A percentile compares a stretch with the other conserved stretches of the same genome.
Conservation (phyloP, 306 rosid species). For the Castanospermum australe region DNA sequence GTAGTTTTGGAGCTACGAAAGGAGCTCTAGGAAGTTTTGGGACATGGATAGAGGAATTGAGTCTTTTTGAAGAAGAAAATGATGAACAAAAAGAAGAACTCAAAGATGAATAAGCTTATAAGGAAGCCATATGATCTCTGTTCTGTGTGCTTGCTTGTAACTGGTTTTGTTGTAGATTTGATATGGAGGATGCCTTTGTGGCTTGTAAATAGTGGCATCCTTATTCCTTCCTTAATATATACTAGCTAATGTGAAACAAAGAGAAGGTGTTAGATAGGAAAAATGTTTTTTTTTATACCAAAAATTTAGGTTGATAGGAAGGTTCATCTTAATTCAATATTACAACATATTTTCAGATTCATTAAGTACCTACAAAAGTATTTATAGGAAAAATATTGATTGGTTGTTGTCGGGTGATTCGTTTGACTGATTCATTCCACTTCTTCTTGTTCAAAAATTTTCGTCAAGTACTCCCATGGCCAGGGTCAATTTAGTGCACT, state of each 20-base stretch:
- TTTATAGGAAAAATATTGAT: slow-evolving; percentile 33
- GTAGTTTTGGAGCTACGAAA: slow-evolving; percentile 21
- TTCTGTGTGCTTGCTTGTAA: background rate
- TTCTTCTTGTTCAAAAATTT: slow-evolving; percentile 1
- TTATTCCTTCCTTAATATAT: background rate
- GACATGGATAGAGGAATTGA: slow-evolving; percentile 51
- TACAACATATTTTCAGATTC: too few relatives aligned
- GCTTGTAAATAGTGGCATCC: background rate
- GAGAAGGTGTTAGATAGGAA: slow-evolving; percentile 42
- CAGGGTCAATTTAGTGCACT: background rate
- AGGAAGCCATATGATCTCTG: slow-evolving; percentile 43
- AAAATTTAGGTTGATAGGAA: too few relatives aligned
- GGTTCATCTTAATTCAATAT: too few relatives aligned
- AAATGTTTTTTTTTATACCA: too few relatives aligned
- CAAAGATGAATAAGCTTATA: slow-evolving; percentile 38
- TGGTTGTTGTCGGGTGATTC: slow-evolving; percentile 15
- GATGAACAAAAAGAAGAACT: slow-evolving; percentile 32
- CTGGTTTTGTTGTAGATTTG: background rate
- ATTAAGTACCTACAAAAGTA: too few relatives aligned
- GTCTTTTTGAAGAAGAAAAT: slow-evolving; percentile 33
- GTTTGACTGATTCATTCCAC: background rate
- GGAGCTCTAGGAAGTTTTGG: slow-evolving; percentile 42
- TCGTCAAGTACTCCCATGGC: slow-evolving; percentile 10
- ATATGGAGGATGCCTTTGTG: background rate
- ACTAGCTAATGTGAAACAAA: background rate